A percentile compares a stretch with the other conserved stretches of the same genome.
phyloP scores from a whole-genome alignment of 148 eudicot species.

The Hydrangea macrophylla region DNA sequence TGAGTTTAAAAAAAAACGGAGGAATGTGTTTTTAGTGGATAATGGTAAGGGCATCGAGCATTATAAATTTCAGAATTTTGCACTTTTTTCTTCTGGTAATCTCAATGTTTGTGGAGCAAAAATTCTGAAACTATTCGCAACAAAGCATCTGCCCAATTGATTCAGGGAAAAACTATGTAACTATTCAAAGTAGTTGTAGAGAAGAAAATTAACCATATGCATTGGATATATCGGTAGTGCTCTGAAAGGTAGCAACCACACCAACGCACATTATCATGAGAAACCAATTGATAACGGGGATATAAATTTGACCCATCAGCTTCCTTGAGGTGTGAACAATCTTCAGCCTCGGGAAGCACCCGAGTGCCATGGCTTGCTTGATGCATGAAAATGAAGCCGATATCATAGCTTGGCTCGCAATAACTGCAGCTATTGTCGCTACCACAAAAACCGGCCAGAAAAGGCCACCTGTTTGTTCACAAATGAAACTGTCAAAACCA shows the following conservation, averaged over 20 bases:
- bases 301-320: constrained; percentile 92
- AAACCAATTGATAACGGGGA: constrained; percentile 91
- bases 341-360: constrained; percentile 93
- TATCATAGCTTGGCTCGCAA: constrained; percentile 99
- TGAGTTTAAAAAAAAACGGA: no score
- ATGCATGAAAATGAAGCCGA: constrained; percentile 90
- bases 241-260: constrained; percentile 76
- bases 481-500: constrained; percentile 7
- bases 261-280: constrained; percentile 87
- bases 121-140: not conserved
- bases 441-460: constrained; percentile 93
- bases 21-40: no score
- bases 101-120: not conserved
- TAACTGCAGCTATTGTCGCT: constrained; percentile 88
- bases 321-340: constrained; percentile 84
- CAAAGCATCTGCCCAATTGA: not conserved
- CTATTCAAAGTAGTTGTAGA: not conserved
- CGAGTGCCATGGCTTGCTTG: constrained; percentile 89
- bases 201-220: constrained; percentile 65
- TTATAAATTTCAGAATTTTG: not conserved
- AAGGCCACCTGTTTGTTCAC: constrained; percentile 44
- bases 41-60: no score
- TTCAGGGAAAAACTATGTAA: not conserved
- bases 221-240: constrained; percentile 84
- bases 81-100: not conserved